phyloP scores from a whole-genome alignment of 306 rosid species.

The Glycyrrhiza uralensis region DNA sequence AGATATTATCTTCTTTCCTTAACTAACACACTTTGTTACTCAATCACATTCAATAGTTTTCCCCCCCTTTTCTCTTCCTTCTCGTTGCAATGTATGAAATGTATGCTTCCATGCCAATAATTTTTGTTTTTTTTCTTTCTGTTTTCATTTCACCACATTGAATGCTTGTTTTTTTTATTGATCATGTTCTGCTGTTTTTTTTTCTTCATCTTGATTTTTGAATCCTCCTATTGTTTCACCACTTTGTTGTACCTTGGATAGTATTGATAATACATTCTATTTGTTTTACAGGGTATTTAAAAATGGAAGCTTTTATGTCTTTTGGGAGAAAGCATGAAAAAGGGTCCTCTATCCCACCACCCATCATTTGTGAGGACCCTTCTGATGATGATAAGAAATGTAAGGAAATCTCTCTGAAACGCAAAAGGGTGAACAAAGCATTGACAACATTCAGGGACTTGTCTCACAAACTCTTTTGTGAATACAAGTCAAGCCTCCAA shows the following conservation, averaged over 20 bases:
- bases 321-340: background rate
- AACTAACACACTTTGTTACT: too few relatives aligned
- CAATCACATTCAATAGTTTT: too few relatives aligned
- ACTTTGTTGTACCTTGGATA: background rate
- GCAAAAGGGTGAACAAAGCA: slow-evolving; percentile 22
- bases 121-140: too few relatives aligned
- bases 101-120: too few relatives aligned
- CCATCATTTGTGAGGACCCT: background rate
- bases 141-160: too few relatives aligned
- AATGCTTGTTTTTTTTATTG: too few relatives aligned
- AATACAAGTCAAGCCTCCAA: background rate
- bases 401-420: background rate
- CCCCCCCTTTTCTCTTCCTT: too few relatives aligned
- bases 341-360: background rate
- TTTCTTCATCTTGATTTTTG: too few relatives aligned
- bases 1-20: too few relatives aligned
- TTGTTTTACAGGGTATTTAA: background rate
- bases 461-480: background rate
- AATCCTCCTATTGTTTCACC: too few relatives aligned
- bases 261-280: background rate
- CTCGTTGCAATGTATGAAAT: too few relatives aligned
- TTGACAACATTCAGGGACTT: background rate
- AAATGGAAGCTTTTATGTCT: background rate
- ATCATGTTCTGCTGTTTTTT: too few relatives aligned
- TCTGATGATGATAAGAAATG: background rate